Evolutionary conservation across 2,329 filamentous ascomycete species (phyloP).

Genomic region (Coniochaeta prunicola): DNA sequence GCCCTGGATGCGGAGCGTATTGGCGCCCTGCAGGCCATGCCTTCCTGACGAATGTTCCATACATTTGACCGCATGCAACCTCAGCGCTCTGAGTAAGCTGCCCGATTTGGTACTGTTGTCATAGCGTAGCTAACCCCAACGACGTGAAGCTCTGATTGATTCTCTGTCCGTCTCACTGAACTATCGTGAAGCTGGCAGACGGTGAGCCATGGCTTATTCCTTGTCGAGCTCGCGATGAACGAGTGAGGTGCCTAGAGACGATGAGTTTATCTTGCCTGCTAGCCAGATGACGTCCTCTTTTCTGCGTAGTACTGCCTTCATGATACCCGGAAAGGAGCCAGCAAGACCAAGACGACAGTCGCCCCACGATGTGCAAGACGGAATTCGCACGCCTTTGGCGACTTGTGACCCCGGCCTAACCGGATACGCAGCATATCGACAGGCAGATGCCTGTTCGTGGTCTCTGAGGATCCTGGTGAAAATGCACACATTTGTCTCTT

Average conservation of each 20-base stretch:
- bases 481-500: background rate
- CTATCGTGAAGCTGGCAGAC: background rate
- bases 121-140: background rate
- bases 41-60: background rate
- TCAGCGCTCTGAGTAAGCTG: background rate
- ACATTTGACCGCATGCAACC: too few species aligned
- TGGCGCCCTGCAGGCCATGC: background rate
- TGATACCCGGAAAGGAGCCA: background rate
- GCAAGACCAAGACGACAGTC: background rate
- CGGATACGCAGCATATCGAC: background rate
- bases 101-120: background rate
- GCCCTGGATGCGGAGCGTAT: too few species aligned
- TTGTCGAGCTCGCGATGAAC: too few species aligned
- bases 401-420: background rate
- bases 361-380: background rate
- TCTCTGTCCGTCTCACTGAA: background rate
- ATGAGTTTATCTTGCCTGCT: background rate
- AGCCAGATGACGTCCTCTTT: background rate
- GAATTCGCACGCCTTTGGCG: background rate
- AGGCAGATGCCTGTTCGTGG: background rate
- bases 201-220: too few species aligned
- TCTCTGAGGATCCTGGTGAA: background rate
- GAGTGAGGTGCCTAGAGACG: too few species aligned
- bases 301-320: background rate
- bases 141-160: background rate